Evolutionary conservation across 1,284 basidiomycete species (phyloP), one percentile per base, ranked within the genome.

Genomic region (Porogramme epimiltina): DNA sequence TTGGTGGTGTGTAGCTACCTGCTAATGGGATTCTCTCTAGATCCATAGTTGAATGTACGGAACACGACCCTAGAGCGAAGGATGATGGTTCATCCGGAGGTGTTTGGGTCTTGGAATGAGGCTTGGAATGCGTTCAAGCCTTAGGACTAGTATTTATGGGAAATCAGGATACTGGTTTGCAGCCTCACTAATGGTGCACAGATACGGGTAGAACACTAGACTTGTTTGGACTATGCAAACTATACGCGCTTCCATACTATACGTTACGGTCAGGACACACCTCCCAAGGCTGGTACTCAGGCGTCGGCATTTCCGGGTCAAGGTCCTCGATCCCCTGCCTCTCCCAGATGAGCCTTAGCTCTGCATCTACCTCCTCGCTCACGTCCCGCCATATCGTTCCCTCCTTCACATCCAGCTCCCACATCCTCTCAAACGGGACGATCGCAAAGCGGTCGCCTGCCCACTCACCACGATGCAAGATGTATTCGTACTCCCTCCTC

Each of bases 21-120:
- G 23, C 19, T 18, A 4, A 11, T 25, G 36, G n/a, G 24, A 15
- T 5, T 15, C 2, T 13, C 41, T 31, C 26, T 36, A n/a, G n/a
- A n/a, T n/a, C n/a, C n/a, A 16, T 59, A 92, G 89, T 72, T 98
- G 42, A 89, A 85, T 56, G 73, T 79, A 13, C 74, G 72, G 15
- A 93, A 91, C 60, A 90, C 91, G 44, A 94, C 90, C 1, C 76
- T 97, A 44, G 95, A 98, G 71, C 93, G 98, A 67, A 76, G 93
- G 59, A 96, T 98, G 95, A 79, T 98, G 58, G 95, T 95, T 0
- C 91, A 93, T 60, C n/a, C n/a, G n/a, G 90, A 86, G 3, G 93
- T 95, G 2, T 98, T 99, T 73, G 90, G 90, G 15, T 77, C 85
- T 4, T 70, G 98, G 59, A 97, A 95, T 65, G 94, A 97, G 53